These are phyloP conservation scores for Bipolaris gigantea DNA, from an alignment of 2,329 filamentous ascomycete genomes.

Conservation along the genomic window DNA sequence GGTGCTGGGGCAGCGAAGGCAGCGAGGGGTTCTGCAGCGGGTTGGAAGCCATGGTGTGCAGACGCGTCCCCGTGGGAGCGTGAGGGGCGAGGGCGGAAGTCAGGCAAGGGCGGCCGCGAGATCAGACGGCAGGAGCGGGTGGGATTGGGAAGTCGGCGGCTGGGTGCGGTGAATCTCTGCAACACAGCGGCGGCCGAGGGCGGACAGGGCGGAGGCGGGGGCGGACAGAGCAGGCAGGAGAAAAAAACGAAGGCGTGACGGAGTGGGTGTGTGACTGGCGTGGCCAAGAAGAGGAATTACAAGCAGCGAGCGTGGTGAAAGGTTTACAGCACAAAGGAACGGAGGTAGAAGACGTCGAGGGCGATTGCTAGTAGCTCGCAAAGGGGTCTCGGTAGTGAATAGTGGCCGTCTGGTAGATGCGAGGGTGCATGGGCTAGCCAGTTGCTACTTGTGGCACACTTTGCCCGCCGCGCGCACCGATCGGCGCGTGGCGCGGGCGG, in stretches of 20 bases:
- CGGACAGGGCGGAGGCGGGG: neutral
- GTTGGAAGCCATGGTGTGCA: constrained; percentile 61
- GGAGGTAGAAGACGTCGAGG: constrained; percentile 29
- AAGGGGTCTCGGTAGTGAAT: constrained; percentile 22
- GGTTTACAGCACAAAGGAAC: constrained; percentile 33
- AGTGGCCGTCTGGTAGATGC: constrained; percentile 11
- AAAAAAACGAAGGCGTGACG: constrained; percentile 18
- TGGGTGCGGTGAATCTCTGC: constrained; percentile 3
- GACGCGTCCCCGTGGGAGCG: constrained; percentile 46
- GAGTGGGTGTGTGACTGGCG: neutral
- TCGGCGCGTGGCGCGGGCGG: constrained; percentile 22
- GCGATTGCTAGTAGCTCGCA: constrained; percentile 24
- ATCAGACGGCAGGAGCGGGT: constrained; percentile 11
- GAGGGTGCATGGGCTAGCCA: constrained; percentile 11
- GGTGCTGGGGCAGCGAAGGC: constrained; percentile 81
- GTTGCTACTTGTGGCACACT: constrained; percentile 6
- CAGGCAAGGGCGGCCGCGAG: constrained; percentile 19
- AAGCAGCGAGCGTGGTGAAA: constrained; percentile 38
- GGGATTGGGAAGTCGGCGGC: constrained; percentile 12
- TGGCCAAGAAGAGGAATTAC: constrained; percentile 20
- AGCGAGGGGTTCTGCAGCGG: constrained; percentile 72
- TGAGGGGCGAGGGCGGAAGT: constrained; percentile 29
- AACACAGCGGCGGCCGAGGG: constrained; percentile 3
- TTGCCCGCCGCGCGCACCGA: constrained; percentile 16
- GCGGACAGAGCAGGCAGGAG: constrained; percentile 2